phyloP scores from a whole-genome alignment of 2,329 filamentous ascomycete genomes.

The Colletotrichum sublineola region DNA sequence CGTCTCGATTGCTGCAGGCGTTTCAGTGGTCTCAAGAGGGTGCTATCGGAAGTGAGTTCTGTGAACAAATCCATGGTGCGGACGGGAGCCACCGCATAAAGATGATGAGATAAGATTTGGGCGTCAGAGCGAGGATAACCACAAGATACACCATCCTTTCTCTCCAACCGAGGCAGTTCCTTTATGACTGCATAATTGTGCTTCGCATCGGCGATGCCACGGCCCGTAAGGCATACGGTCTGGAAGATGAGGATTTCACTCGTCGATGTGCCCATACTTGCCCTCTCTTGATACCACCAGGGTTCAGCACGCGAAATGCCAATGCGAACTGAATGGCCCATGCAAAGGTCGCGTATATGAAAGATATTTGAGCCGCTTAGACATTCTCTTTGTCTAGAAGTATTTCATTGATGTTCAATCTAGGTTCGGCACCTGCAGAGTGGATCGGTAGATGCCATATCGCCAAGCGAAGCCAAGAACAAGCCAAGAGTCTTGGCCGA shows the following conservation, averaged over 20 bases:
- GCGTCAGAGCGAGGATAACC: no score
- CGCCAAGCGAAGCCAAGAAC: constrained; percentile 21
- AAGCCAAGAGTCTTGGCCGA: constrained; percentile 29
- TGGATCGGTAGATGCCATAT: constrained; percentile 15
- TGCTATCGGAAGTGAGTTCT: neutral
- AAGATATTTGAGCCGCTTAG: neutral
- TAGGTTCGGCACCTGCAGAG: constrained; percentile 20
- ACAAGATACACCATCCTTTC: neutral
- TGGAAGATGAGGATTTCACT: neutral
- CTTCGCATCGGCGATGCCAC: neutral
- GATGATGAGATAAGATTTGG: neutral
- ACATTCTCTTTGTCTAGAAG: no score
- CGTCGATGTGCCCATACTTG: neutral
- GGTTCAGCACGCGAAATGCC: neutral
- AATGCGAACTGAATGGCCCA: no score
- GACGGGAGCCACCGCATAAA: neutral
- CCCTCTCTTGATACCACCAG: neutral
- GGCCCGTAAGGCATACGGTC: neutral
- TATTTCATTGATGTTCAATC: constrained; percentile 19
- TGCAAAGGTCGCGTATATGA: no score
- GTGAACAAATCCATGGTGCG: no score
- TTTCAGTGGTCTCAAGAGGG: neutral
- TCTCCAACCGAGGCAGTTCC: neutral
- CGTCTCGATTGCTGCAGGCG: neutral
- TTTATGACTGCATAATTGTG: no score